Evolutionary conservation across 2,329 filamentous ascomycete genomes (phyloP), one percentile per base, ranked within the genome.

Genomic region (Epichloe elymi): DNA sequence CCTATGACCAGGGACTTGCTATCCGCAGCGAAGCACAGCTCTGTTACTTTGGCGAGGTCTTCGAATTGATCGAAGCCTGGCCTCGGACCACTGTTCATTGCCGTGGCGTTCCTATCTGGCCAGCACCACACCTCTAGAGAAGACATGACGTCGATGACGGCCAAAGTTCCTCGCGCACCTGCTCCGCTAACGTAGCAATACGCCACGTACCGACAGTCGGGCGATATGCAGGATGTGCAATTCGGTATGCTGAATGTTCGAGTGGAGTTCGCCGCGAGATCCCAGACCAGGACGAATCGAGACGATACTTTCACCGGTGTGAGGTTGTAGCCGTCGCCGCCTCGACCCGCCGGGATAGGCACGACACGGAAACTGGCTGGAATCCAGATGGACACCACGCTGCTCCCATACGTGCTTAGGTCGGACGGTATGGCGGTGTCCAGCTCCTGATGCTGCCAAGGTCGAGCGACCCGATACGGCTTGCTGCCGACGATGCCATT

Each of bases 381-480:
- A 44, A 70, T 67, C 68, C 68, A 71, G 26, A 70, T 66, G 7
- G 67, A 70, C 1, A 70, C 65, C 5, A 65, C 64, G 0, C 65
- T 59, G 51, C 63, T 66, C 17, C 67, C 68, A 52, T 70, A 69
- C 0, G 67, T 65, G 3, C 60, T 60, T 2, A 71, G 60, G 17
- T 64, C 62, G 11, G 59, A 62, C 1, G 68, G 67, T 2, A 70
- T 60, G 3, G 68, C 68, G 4, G 67, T 69, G 35, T 68, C 66
- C 14, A 71, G 60, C 53, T 69, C 67, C 1, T 58, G 51, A 53
- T 70, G 66, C 47, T 67, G 63, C 66, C 63, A 66, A 1, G 68
- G 67, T 5, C 63, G 55, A 6, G 66, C 63, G 7, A 67, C 58
- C 19, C 66, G 61, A 58, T 68, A 67, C 0, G 68, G 68, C 20